Base-by-base conservation (phyloP, 1,284 basidiomycete genomes). In the Ganoderma multipileum region DNA sequence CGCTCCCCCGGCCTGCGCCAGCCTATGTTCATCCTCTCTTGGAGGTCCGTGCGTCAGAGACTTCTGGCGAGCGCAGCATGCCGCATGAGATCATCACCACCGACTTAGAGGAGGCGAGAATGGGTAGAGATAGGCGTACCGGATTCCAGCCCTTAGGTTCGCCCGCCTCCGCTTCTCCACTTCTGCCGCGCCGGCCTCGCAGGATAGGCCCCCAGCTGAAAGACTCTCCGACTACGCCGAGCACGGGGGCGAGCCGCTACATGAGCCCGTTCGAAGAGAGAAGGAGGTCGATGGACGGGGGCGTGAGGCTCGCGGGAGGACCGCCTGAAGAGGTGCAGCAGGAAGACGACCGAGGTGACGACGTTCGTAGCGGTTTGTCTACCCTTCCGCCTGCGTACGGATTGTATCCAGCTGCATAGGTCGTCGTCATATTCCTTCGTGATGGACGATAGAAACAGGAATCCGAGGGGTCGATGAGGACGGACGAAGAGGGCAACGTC, bases 271-370 rank as follows among this genome's bases (percentile, higher is more conserved):
- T 28, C 12, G 39, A 28, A 2, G 41, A 42, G 23, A 38, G 59
- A n/a, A 26, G 39, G 18, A 44, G 59, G 8, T 61, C 59, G 26
- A 11, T 61, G 11, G 59, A 61, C 26, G 59, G 59, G 18, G 59
- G 59, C 39, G 59, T 61, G 39, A 39, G 59, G 23, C 9, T 61
- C 18, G 39, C 26, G 9, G 59, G 59, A 28, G 59, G 59, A 7
- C 57, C 57, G 20, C 41, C 47, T 12, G 47, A 20, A 26, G 20
- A 12, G n/a, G n/a, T 47, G 44, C 9, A 20, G n/a, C 44, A 20
- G 9, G 44, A 50, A 50, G 23, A 14, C 23, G 38, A 7, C 3
- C 23, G 18, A 18, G 39, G 6, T 4, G 39, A 28, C n/a, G 59
- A 28, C n/a, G 26, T 20, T 23, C 39, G 59, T 26, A 61, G 59